phyloP scores from a whole-genome alignment of 2,329 filamentous ascomycete species.

The Diplodia scrobiculata region DNA sequence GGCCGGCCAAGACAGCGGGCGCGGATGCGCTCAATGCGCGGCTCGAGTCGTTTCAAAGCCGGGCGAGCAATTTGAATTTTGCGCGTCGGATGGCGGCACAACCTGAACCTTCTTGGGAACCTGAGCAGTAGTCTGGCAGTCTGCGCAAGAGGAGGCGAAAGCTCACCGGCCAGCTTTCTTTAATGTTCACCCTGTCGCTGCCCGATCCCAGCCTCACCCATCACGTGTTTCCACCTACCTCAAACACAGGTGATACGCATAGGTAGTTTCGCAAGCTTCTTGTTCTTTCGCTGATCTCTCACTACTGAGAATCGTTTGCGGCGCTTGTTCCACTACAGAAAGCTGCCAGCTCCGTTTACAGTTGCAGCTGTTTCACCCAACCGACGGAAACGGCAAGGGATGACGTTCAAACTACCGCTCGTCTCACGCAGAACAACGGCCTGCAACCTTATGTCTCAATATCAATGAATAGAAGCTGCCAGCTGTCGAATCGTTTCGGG shows the following conservation, averaged over 20 bases:
- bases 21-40: constrained; percentile 22
- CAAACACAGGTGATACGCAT: constrained; percentile 12
- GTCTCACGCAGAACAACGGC: background rate
- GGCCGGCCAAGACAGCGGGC: constrained; percentile 23
- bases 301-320: background rate
- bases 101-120: background rate
- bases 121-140: background rate
- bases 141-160: background rate
- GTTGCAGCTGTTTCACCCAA: background rate
- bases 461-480: no score
- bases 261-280: background rate
- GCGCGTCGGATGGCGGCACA: background rate
- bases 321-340: background rate
- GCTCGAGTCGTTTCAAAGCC: constrained; percentile 4
- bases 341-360: background rate
- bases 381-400: background rate
- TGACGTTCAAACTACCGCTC: background rate
- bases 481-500: no score
- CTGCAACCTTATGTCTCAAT: no score
- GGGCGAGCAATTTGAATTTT: background rate
- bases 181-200: background rate
- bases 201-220: constrained; percentile 4
- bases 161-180: constrained; percentile 8
- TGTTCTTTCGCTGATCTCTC: background rate
- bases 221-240: constrained; percentile 18